Base-by-base conservation (phyloP, 768 basidiomycete genomes). In the Collybiopsis confluens region DNA sequence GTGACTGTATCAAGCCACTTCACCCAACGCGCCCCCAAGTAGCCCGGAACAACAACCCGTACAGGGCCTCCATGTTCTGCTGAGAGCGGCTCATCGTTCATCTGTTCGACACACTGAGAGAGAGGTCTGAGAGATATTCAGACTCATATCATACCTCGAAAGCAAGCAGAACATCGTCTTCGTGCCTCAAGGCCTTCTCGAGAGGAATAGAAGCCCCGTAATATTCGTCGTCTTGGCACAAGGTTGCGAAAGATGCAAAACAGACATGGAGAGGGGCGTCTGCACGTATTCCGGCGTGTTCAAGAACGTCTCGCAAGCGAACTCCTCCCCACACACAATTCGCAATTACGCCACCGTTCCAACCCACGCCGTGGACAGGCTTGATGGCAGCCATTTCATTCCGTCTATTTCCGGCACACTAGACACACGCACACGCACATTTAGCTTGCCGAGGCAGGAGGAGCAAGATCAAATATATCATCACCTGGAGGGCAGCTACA, bases 1-100 rank as follows among this genome's bases (percentile, higher is more conserved):
- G 73, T 67, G 59, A 88, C 81, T 0, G 71, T 79, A 59, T 86
- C 82, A 0, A 86, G 70, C 86, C 87, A 89, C 71, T 89, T 88
- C 7, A 87, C 85, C 83, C 85, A 86, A 10, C 86, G 79, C 27
- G 83, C 86, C 5, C 86, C 86, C 15, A 80, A 71, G 59, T 76
- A 79, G 2, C 87, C 86, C 0, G 87, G 87, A 1, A 82, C 82
- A 37, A 88, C 78, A 7, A 85, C 66, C n/a, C 86, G 81, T 23
- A 89, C 59, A 3, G 86, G 86, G 4, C 76, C 84, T 1, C 86
- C 86, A 44, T 83, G 85, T 52, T 82, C 80, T 1, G 84, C 68
- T 13, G 76, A 73, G 16, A 88, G 67, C 0, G 76, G 70, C 54
- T 80, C 76, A 27, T 72, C 78, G 53, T 88, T 88, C 85, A 88